Percentiles rank a stretch among this genome's conserved stretches.
Conservation (phyloP, 2,329 filamentous ascomycete species). For the Ceratocystis papillata region DNA sequence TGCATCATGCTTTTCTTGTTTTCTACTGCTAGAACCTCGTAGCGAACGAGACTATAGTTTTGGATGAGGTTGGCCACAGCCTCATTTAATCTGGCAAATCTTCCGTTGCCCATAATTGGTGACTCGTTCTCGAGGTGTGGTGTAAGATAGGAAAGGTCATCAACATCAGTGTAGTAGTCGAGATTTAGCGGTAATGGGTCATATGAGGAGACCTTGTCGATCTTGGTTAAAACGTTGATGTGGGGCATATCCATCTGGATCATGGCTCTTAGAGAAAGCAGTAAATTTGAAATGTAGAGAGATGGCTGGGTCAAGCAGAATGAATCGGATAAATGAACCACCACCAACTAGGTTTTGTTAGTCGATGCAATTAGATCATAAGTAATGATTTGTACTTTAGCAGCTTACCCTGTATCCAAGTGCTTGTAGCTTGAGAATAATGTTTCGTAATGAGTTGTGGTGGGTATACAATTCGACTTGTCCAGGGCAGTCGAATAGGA, state of each 20-base stretch:
- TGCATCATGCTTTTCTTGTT: conserved; percentile 97
- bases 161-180: conserved; percentile 94
- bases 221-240: conserved; percentile 92
- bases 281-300: conserved; percentile 85
- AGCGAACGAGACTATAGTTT: conserved; percentile 78
- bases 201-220: conserved; percentile 83
- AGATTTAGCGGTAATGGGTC: conserved; percentile 86
- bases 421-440: conserved; percentile 85
- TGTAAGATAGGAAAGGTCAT: conserved; percentile 76
- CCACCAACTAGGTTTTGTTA: conserved; percentile 58
- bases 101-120: conserved; percentile 55
- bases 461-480: conserved; percentile 97
- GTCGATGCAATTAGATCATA: conserved; percentile 28
- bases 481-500: conserved; percentile 91
- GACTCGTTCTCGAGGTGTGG: conserved; percentile 72
- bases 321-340: conserved; percentile 86
- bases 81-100: conserved; percentile 74
- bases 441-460: conserved; percentile 80
- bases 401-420: conserved; percentile 72
- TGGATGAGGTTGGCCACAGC: conserved; percentile 81
- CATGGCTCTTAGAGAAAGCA: conserved; percentile 91
- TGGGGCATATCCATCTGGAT: conserved; percentile 95
- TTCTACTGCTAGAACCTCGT: conserved; percentile 89
- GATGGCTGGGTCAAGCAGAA: conserved; percentile 89
- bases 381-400: neutral